Evolutionary conservation across 345 rosid genomes (phyloP).

Genomic region (Citrus sinensis): DVS_A1.0 CM039166.1:16452001-16452500

Average conservation of each 20-base stretch:
- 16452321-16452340: background rate
- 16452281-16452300: background rate
- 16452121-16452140: background rate
- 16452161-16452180: background rate
- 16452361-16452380: background rate
- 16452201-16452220: background rate
- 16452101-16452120: background rate
- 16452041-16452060: background rate
- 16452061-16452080: conserved; percentile 4
- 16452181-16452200: background rate
- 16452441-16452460: no score
- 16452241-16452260: no score
- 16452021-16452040: background rate
- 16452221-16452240: no score
- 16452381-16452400: background rate
- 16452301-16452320: background rate
- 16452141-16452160: background rate
- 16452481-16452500: background rate
- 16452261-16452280: background rate
- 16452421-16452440: no score
- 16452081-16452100: background rate
- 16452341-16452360: background rate
- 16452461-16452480: background rate
- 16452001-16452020: background rate
- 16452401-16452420: background rate